phyloP scores from a whole-genome alignment of 257 asterid species.

The Nicotiana sylvestris region DNA sequence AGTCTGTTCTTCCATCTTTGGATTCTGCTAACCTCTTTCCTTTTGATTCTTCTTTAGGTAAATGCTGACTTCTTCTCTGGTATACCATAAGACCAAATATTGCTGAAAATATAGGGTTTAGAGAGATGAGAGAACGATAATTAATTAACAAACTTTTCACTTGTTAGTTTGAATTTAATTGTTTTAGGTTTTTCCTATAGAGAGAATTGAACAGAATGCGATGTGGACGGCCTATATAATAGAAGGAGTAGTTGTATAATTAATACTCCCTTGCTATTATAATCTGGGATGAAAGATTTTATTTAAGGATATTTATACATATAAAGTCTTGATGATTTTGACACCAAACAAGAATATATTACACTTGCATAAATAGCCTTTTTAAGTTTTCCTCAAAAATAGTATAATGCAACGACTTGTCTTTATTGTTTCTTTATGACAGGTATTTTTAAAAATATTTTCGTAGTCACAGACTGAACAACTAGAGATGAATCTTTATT shows the following conservation, averaged over 20 bases:
- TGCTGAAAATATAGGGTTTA: no score
- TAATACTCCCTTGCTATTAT: not conserved
- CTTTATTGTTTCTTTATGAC: not conserved
- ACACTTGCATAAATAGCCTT: no score
- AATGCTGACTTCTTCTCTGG: no score
- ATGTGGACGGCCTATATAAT: not conserved
- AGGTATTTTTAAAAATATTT: not conserved
- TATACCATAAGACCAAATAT: no score
- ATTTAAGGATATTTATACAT: not conserved
- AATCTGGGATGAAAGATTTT: not conserved
- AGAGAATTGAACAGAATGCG: not conserved
- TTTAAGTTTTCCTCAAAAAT: no score
- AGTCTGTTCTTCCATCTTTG: not conserved
- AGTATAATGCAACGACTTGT: no score
- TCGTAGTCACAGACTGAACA: not conserved
- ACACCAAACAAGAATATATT: not conserved
- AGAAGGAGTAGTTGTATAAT: no score
- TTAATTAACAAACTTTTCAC: not conserved
- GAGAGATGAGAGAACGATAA: no score
- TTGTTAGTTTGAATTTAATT: no score
- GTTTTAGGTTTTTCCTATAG: no score
- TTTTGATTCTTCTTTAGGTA: not conserved
- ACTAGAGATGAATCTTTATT: no score
- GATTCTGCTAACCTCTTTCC: not conserved
- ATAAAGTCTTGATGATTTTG: not conserved